Base-by-base conservation (phyloP, 2,329 filamentous ascomycete species). In the Grosmannia huntii region DNA sequence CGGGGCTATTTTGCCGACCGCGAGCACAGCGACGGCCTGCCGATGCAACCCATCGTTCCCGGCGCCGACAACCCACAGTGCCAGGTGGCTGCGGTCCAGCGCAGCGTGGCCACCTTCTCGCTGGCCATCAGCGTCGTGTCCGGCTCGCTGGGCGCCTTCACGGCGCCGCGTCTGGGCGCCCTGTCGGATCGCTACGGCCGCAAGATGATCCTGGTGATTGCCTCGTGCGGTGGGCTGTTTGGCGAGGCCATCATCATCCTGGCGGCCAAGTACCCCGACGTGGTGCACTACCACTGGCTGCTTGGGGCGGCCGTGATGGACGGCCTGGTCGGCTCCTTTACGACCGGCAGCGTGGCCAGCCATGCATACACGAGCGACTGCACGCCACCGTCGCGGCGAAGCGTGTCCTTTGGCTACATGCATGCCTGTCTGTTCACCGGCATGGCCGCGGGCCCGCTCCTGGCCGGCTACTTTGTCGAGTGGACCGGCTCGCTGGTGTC, bases 311-410 rank as follows among this genome's bases (percentile, higher is more conserved):
- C 85, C 41, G 76, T 88, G 11, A 76, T 91, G 52, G 94, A 99
- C 67, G 94, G 94, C 5, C 67, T 96, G 5, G 84, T 84, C 11
- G 94, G 94, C 9, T 96, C 91, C 0, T 96, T 96, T 68, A 95
- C 90, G 1, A 83, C 89, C 0, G 86, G 86, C 31, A 87, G 86
- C 52, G 75, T 86, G 23, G 74, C 95, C 59, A 85, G 83, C 25
- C 86, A 95, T 69, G 90, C 92, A 0, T 99, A 97, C 70, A 86
- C 88, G 14, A 85, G 89, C 48, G 94, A 99, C 70, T 96, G 90
- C 70, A 92, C 90, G 0, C 76, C 87, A 4, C 88, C 90, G 0
- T 86, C 87, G 33, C 83, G 82, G 66, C 84, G 94, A 23, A 88
- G 86, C 60, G 87, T 95, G 9, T 83, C 85, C 5, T 94, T 97